Evolutionary conservation across 1,139 yeast species (phyloP).

Genomic region (Debaryomycetaceae sp.): DNA sequence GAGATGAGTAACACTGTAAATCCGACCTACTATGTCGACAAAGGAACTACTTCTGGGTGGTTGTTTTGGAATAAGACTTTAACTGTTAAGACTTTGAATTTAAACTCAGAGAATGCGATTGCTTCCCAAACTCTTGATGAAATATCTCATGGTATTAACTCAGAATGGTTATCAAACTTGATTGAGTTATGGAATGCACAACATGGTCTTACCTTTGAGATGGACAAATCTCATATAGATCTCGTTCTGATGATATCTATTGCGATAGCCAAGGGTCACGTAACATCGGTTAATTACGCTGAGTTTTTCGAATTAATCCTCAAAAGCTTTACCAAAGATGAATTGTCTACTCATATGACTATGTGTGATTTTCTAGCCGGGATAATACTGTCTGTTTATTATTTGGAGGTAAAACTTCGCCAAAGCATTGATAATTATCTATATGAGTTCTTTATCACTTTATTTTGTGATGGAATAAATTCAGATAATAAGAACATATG

Average conservation of each 20-base stretch:
- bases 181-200: slow-evolving; percentile 59
- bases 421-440: slow-evolving; percentile 47
- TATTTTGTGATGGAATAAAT: slow-evolving; percentile 60
- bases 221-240: slow-evolving; percentile 60
- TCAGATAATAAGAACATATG: slow-evolving; percentile 79
- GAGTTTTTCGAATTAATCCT: slow-evolving; percentile 52
- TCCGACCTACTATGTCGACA: slow-evolving; percentile 58
- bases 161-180: slow-evolving; percentile 57
- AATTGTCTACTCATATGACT: slow-evolving; percentile 61
- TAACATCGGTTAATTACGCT: slow-evolving; percentile 28
- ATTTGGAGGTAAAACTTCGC: slow-evolving; percentile 20
- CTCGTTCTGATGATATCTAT: slow-evolving; percentile 46
- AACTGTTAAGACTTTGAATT: not conserved
- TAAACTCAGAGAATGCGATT: not conserved
- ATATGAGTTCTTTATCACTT: slow-evolving; percentile 36
- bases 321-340: slow-evolving; percentile 56
- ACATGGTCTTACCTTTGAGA: slow-evolving; percentile 59
- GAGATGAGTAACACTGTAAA: slow-evolving; percentile 52
- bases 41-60: slow-evolving; percentile 63
- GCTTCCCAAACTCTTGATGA: not conserved
- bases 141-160: slow-evolving; percentile 28
- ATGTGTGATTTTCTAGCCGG: slow-evolving; percentile 62
- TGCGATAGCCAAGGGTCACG: slow-evolving; percentile 42
- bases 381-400: slow-evolving; percentile 48
- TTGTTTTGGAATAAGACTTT: slow-evolving; percentile 65